Evolutionary conservation across 805 yeast species (phyloP).

Genomic region (Nadsonia fulvescens): DNA sequence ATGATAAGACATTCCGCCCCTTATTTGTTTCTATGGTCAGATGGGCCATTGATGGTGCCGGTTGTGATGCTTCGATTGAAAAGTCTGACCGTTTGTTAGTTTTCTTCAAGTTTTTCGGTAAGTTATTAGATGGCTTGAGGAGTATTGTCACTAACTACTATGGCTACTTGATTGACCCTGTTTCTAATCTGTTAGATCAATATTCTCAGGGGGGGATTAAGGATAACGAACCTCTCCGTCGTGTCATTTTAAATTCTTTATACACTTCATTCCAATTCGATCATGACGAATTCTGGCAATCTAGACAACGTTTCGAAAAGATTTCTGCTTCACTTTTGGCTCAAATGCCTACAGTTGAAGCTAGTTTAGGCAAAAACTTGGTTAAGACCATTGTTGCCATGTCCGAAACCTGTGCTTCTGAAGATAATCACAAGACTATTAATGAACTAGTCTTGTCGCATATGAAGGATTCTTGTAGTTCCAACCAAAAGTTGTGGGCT

Average conservation of each 20-base stretch:
- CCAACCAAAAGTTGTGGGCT: conserved; percentile 61
- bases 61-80: conserved; percentile 27
- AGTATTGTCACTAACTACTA: conserved; percentile 78
- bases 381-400: conserved; percentile 66
- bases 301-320: conserved; percentile 65
- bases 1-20: conserved; percentile 88
- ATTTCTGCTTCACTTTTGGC: conserved; percentile 42
- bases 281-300: conserved; percentile 89
- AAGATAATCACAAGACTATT: conserved; percentile 51
- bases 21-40: conserved; percentile 67
- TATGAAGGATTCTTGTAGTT: conserved; percentile 36
- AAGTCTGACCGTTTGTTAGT: conserved; percentile 41
- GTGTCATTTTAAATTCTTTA: conserved; percentile 56
- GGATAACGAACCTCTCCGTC: conserved; percentile 32
- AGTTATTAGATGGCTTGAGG: conserved; percentile 65
- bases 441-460: conserved; percentile 45
- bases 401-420: conserved; percentile 41
- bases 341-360: conserved; percentile 55
- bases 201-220: conserved; percentile 25
- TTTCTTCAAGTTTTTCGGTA: conserved; percentile 73
- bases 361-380: conserved; percentile 57
- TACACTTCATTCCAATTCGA: conserved; percentile 73
- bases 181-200: conserved; percentile 34
- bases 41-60: conserved; percentile 87
- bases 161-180: conserved; percentile 70